Conservation (phyloP, 495 filamentous ascomycete genomes). For the Lasiosphaeria hispida region DNA sequence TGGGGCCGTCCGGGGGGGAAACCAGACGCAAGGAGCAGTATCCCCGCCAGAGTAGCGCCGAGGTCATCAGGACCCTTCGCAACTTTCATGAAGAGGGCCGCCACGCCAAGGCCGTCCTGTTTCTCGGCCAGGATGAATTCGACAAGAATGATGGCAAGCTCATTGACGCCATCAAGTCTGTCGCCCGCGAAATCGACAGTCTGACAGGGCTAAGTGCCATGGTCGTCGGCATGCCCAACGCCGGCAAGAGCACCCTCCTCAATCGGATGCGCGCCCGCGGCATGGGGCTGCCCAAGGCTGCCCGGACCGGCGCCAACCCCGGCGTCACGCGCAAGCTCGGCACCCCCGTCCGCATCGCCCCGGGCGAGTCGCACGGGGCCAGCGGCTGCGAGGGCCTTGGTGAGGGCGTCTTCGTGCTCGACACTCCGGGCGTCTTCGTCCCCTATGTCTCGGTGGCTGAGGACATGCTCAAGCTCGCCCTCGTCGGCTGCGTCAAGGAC, state of each 20-base stretch:
- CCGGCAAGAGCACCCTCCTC: conserved; percentile 86
- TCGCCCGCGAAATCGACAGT: conserved; percentile 31
- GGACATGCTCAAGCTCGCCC: conserved; percentile 87
- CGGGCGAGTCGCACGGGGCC: conserved; percentile 19
- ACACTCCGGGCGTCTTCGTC: conserved; percentile 79
- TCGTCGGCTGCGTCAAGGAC: conserved; percentile 90
- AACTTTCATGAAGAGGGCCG: conserved; percentile 25
- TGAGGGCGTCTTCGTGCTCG: conserved; percentile 49
- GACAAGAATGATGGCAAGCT: conserved; percentile 18
- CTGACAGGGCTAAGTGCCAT: conserved; percentile 68
- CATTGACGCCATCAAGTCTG: conserved; percentile 31
- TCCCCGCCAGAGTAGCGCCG: conserved; percentile 3
- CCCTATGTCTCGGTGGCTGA: conserved; percentile 82
- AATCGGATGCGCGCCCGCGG: conserved; percentile 76
- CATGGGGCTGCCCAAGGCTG: conserved; percentile 66
- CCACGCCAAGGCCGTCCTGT: conserved; percentile 52
- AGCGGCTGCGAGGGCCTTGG: conserved; percentile 30
- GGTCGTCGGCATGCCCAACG: conserved; percentile 96
- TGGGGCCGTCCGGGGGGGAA: conserved; percentile 45
- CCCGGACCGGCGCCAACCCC: conserved; percentile 79
- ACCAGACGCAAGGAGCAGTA: neutral
- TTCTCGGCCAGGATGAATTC: conserved; percentile 48
- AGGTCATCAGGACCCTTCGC: conserved; percentile 18
- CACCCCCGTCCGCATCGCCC: conserved; percentile 73
- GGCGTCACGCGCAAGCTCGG: conserved; percentile 85